Evolutionary conservation across 1,284 basidiomycete genomes (phyloP).

Genomic region (Naganishia albida): DNA sequence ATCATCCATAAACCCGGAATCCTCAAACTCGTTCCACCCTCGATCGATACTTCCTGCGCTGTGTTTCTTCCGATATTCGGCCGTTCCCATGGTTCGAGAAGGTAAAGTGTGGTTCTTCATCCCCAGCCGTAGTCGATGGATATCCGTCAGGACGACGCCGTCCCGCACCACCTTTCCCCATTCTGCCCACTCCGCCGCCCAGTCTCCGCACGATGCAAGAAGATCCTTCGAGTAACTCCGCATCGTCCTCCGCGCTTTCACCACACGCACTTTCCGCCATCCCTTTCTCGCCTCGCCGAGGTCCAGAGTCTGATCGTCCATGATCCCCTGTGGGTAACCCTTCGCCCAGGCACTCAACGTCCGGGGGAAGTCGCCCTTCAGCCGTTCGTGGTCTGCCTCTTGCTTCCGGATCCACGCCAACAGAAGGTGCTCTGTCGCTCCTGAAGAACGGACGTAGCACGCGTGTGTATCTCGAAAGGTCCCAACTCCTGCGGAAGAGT

Average conservation of each 20-base stretch:
- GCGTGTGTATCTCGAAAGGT: slow-evolving; percentile 63
- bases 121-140: slow-evolving; percentile 20
- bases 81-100: no score
- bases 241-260: no score
- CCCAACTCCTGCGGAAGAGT: not conserved
- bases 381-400: slow-evolving; percentile 60
- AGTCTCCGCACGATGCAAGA: slow-evolving; percentile 68
- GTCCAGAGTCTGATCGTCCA: no score
- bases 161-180: slow-evolving; percentile 30
- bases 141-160: slow-evolving; percentile 22
- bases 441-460: slow-evolving; percentile 74
- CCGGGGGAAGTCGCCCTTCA: slow-evolving; percentile 68
- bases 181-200: slow-evolving; percentile 62
- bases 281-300: slow-evolving; percentile 50
- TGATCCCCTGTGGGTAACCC: slow-evolving; percentile 68
- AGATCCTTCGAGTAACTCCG: slow-evolving; percentile 78
- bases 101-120: no score
- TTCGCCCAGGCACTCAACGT: slow-evolving; percentile 82
- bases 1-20: slow-evolving; percentile 65
- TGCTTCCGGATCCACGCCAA: slow-evolving; percentile 80
- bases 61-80: no score
- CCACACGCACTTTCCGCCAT: slow-evolving; percentile 70
- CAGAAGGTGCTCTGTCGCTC: slow-evolving; percentile 83
- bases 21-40: slow-evolving; percentile 85
- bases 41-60: slow-evolving; percentile 47